Evolutionary conservation across 352 stramenopile genomes (phyloP), one percentile per base, ranked within the genome.

Genomic region (Pythium angustatum): DNA sequence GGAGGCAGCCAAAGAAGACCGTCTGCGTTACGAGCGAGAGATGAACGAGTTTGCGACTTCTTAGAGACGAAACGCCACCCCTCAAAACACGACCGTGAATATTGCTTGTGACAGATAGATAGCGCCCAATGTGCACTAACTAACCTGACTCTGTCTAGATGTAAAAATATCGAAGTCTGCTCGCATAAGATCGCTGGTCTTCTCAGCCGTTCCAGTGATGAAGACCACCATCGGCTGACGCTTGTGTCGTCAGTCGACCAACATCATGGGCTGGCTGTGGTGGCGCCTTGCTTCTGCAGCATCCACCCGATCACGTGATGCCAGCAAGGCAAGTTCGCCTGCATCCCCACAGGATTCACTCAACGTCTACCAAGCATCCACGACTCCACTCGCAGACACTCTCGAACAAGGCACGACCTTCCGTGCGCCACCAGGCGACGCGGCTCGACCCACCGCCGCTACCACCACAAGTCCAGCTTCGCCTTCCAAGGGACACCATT

Each of bases 11-110:
- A 62, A 67, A 30, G 7, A 73, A 36, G 73, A 81, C 50, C 65
- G 64, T 15, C n/a, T 45, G 22, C 67, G 73, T 24, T 81, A 81
- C 58, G 70, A 78, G 41, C 60, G 55, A 17, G 71, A 78, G 64
- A 90, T 92, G 76, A 90, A 92, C 66, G 83, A 89, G 66, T 77
- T 73, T 24, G 57, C 66, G 31, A 67, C 54, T 28, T 62, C 58
- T 17, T 66, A 66, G 58, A 66, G 10, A 22, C 3, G 5, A n/a
- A n/a, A n/a, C n/a, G 26, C 30, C 1, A 62, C 53, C 80, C 77
- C 64, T 22, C 9, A 56, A 27, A 34, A 51, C 12, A 28, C n/a
- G 33, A 22, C 19, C 8, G 11, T 62, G 41, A 41, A 1, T 17
- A 41, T 40, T 55, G 14, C 26, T n/a, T n/a, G n/a, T n/a, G n/a